Evolutionary conservation across 2,329 filamentous ascomycete species (phyloP), one percentile per base, ranked within the genome.

Genomic region (Fusarium luffae): DNA sequence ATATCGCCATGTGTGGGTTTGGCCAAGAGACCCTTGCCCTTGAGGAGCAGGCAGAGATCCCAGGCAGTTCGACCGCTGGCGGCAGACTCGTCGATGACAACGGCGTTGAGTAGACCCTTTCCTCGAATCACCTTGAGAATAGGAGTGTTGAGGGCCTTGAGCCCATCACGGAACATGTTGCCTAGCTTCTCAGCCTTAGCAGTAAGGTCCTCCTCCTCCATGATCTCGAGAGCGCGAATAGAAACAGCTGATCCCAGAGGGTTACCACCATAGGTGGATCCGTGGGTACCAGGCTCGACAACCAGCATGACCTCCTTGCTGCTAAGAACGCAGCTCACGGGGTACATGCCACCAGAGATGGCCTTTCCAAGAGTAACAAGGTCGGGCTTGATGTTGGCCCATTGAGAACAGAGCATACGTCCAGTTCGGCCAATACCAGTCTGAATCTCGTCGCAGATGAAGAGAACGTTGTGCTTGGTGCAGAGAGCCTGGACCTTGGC

Each of bases 1-100:
- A 99, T 98, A 82, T 98, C 98, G 77, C 97, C 91, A 81, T 99
- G 96, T 9, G 96, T 99, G 30, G 96, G 96, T 88, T 99, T 99
- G 76, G 96, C 96, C 93, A 99, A 80, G 59, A 99, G 84, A 63
- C 96, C 96, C 87, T 98, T 98, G 81, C 91, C 89, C 86, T 98
- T 98, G 84, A 98, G 89, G 77, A 98, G 82, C 85, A 99, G 89
- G 81, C 96, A 99, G 71, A 99, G 84, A 82, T 99, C 95, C 96
- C 96, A 99, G 12, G 96, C 96, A 51, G 90, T 92, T 79, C 94
- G 92, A 43, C 95, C 95, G 63, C 89, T 89, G 27, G 94, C 92
- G 80, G 93, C 92, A 57, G 86, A 86, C 83, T 99, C 95, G 77
- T 99, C 94, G 77, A 99, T 98, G 62, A 98, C 91, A 59, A 98